Base-by-base conservation (phyloP, 2,329 filamentous ascomycete genomes). In the Hymenoscyphus fructigenus region DNA sequence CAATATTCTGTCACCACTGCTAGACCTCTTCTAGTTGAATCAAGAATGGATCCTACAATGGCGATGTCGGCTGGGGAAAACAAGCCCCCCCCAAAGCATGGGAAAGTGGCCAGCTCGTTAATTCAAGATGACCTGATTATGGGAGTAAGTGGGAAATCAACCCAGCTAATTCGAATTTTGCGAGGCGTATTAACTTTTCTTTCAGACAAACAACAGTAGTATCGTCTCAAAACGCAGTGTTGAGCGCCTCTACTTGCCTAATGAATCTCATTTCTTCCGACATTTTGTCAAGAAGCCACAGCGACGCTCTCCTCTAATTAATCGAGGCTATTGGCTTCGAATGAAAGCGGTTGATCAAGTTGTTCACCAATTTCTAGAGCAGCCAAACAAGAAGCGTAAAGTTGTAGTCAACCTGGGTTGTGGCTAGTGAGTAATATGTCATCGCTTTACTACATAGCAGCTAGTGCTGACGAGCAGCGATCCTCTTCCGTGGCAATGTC, bases 171-270 rank as follows among this genome's bases (percentile, higher is more conserved):
- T n/a, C 55, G 3, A 5, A 20, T 55, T 44, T 55, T 34, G 14
- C 29, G 14, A 56, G 5, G 20, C 57, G 17, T 57, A 10, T 59
- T 38, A 28, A 58, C 62, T 66, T 59, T 55, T 38, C n/a, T 20
- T 44, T 60, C 72, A 91, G 86, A 97, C 93, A 65, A 97, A 97
- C 76, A 93, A 88, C 75, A 94, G 91, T 78, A 96, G 91, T 74
- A 97, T 97, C 70, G 89, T 93, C 17, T 97, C 93, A 15, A 97
- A 97, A 76, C 83, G 93, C 70, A 95, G 92, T 72, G 93, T 97
- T n/a, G 93, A 97, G 75, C 89, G 89, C 71, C 81, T 96, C 15
- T 97, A 97, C 77, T 89, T 91, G 74, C 83, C 89, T 17, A 73
- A 86, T 67, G 88, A 96, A 73, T 86, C 90, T 32, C 91, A 96